Percentiles rank a stretch among this genome's conserved stretches.
These are phyloP conservation scores for Breynia disticha DNA, from an alignment of 441 rosid genomes.

Conservation along the genomic window DNA sequence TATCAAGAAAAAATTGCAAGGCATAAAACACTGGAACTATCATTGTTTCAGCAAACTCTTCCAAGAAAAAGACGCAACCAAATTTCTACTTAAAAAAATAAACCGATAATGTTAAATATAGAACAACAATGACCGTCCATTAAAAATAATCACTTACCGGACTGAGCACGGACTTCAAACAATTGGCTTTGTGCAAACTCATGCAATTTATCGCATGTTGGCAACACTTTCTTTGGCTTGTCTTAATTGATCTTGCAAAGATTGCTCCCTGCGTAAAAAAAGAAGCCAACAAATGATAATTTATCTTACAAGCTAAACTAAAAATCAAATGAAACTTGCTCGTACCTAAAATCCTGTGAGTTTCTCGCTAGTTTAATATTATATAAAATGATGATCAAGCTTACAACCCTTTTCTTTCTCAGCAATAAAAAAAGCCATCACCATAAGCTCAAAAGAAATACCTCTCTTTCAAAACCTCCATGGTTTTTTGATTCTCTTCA, in stretches of 20 bases:
- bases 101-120: too few relatives aligned
- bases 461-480: constrained; percentile 92
- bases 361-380: neutral
- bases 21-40: neutral
- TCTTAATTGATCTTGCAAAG: constrained; percentile 89
- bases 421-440: too few relatives aligned
- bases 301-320: neutral
- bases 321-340: neutral
- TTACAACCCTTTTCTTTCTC: neutral
- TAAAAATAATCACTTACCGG: constrained; percentile 46
- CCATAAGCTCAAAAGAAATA: constrained; percentile 11
- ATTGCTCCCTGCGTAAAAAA: constrained; percentile 57
- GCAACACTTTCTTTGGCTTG: constrained; percentile 92
- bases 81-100: too few relatives aligned
- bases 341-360: neutral
- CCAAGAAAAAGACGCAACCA: neutral
- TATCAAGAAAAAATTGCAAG: constrained; percentile 12
- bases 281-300: neutral
- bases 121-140: neutral
- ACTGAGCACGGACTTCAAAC: constrained; percentile 87
- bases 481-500: constrained; percentile 96
- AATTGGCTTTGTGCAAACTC: constrained; percentile 95
- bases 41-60: neutral
- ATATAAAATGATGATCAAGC: constrained; percentile 3
- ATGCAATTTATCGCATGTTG: constrained; percentile 88